Conservation (phyloP, 768 basidiomycete species). For the Pilatotrama ljubarskyi region DNA sequence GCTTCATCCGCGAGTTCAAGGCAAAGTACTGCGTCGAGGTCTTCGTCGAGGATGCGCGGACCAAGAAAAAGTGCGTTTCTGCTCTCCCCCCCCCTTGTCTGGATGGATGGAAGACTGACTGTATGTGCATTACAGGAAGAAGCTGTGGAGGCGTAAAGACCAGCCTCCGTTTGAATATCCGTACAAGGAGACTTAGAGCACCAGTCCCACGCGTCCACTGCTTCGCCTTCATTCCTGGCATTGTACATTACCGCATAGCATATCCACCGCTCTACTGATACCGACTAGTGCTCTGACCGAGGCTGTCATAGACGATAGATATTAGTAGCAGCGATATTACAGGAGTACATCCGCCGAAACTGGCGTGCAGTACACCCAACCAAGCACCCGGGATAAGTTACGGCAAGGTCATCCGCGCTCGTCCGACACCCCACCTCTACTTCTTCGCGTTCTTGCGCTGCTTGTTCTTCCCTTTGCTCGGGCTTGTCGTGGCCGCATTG, state of each 20-base stretch:
- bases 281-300: no score
- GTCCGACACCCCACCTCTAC: constrained; percentile 8
- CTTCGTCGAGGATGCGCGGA: constrained; percentile 78
- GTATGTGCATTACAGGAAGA: constrained; percentile 66
- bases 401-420: background rate
- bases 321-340: background rate
- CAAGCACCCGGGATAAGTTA: constrained; percentile 10
- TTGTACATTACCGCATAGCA: constrained; percentile 7
- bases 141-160: constrained; percentile 88
- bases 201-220: background rate
- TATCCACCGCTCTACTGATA: constrained; percentile 7
- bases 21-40: constrained; percentile 79
- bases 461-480: constrained; percentile 29
- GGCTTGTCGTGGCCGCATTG: constrained; percentile 6
- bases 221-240: background rate
- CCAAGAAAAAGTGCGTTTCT: constrained; percentile 83
- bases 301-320: background rate
- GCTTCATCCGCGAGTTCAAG: constrained; percentile 94
- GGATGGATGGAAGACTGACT: constrained; percentile 3
- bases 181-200: constrained; percentile 59
- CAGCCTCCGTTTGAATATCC: constrained; percentile 87
- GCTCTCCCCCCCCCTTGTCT: background rate
- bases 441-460: constrained; percentile 39
- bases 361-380: background rate
- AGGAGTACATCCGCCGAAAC: background rate